Evolutionary conservation across 2,329 filamentous ascomycete species (phyloP), one percentile per base, ranked within the genome.

Genomic region (Pezicula neosporulosa): DNA sequence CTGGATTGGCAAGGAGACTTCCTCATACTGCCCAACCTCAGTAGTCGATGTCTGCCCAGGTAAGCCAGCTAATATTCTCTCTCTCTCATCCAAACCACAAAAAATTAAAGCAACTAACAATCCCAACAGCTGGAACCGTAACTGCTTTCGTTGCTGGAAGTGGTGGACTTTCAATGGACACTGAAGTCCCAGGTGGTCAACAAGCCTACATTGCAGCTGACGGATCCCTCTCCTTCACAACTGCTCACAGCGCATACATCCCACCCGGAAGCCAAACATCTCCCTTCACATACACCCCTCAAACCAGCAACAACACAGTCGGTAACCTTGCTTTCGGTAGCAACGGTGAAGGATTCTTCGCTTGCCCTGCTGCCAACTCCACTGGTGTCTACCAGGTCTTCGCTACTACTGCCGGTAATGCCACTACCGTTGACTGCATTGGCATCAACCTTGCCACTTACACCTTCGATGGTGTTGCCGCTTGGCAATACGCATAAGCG

Each of bases 181-280:
- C 19, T n/a, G 15, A 16, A 6, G 48, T 54, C 15, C 48, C 52
- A 38, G 52, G 57, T 19, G 55, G 57, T 19, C 53, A 60, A 49
- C 45, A 48, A 45, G 39, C 50, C 41, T 61, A 58, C 47, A 72
- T 76, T 54, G 56, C 64, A 47, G 57, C 61, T 38, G 66, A 64
- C 12, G 64, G 61, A 3, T 67, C 60, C 3, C 56, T 58, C 41
- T 48, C 43, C n/a, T 55, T 55, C 42, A 60, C 55, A 3, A 38
- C 16, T 7, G 44, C 57, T 30, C 77, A 76, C 62, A 68, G 68
- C 42, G 68, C 64, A 5, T 66, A 68, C 56, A 72, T 72, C 52
- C 62, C 67, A 5, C 33, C 27, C 4, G 55, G 48, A n/a, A 37
- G 44, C 9, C 33, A 37, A 5, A 36, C 24, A 18, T 36, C 21